A percentile compares a stretch with the other conserved stretches of the same genome.
Conservation (phyloP, 129 eudicot species). For the Flaveria sonorensis region DNA sequence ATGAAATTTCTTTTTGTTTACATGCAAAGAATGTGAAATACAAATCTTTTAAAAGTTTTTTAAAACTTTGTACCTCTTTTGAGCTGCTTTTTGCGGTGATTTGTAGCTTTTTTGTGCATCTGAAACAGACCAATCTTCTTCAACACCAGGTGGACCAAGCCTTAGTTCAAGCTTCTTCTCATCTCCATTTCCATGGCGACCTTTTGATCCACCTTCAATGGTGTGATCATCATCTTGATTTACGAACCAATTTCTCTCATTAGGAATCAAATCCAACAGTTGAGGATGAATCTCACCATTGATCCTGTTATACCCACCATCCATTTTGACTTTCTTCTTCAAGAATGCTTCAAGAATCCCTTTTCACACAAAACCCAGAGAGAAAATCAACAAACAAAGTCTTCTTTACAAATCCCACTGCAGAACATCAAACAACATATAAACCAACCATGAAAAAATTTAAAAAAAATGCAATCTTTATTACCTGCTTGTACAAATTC, state of each 20-base stretch:
- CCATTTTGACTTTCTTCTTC: slow-evolving; percentile 36
- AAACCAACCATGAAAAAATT: neutral
- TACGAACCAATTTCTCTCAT: slow-evolving; percentile 51
- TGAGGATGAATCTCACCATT: slow-evolving; percentile 51
- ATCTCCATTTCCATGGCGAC: slow-evolving; percentile 46
- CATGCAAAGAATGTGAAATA: slow-evolving; percentile 63
- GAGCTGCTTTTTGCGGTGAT: slow-evolving; percentile 71
- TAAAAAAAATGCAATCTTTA: neutral
- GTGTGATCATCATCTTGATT: slow-evolving; percentile 26
- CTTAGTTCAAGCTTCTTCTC: slow-evolving; percentile 79
- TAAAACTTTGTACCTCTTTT: slow-evolving; percentile 64
- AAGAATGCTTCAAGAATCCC: slow-evolving; percentile 7
- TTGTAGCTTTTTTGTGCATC: slow-evolving; percentile 51
- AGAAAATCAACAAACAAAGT: slow-evolving; percentile 18
- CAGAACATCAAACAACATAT: slow-evolving; percentile 15
- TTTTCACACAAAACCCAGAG: slow-evolving; percentile 32
- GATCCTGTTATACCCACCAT: slow-evolving; percentile 43
- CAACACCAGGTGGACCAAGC: slow-evolving; percentile 87
- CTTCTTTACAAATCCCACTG: slow-evolving; percentile 6
- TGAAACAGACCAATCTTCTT: slow-evolving; percentile 54
- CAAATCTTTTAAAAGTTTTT: slow-evolving; percentile 3
- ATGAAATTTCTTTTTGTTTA: slow-evolving; percentile 9
- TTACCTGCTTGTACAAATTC: slow-evolving; percentile 10
- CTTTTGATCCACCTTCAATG: slow-evolving; percentile 11
- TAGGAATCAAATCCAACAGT: slow-evolving; percentile 65